Conservation (phyloP, 768 basidiomycete species). For the Piloderma croceum region DNA sequence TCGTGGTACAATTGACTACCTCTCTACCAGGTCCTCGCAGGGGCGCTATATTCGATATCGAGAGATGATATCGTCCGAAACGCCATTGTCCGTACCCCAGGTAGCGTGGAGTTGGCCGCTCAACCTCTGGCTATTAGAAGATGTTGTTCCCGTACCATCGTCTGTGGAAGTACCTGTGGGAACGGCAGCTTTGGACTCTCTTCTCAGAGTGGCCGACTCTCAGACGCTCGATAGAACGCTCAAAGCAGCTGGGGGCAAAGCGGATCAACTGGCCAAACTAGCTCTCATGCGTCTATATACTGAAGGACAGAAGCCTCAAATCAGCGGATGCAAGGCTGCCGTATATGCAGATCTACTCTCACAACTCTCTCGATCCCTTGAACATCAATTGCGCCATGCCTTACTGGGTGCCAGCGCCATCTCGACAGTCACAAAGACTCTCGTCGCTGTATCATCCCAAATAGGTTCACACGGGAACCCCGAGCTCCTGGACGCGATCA, state of each 20-base stretch:
- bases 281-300: constrained; percentile 23
- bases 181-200: constrained; percentile 26
- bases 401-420: constrained; percentile 29
- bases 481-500: constrained; percentile 21
- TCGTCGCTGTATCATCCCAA: constrained; percentile 21
- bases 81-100: constrained; percentile 26
- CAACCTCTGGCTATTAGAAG: constrained; percentile 30
- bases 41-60: constrained; percentile 26
- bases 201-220: constrained; percentile 18
- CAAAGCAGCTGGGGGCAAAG: constrained; percentile 20
- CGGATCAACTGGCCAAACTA: constrained; percentile 24
- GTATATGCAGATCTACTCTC: constrained; percentile 29
- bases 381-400: constrained; percentile 28
- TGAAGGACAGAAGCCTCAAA: constrained; percentile 14
- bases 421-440: constrained; percentile 23
- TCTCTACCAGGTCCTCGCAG: too few relatives aligned
- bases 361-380: constrained; percentile 22
- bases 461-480: constrained; percentile 15
- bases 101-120: constrained; percentile 30
- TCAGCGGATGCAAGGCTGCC: constrained; percentile 15
- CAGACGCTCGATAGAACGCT: constrained; percentile 26
- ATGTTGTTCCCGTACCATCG: constrained; percentile 16
- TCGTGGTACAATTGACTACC: too few relatives aligned
- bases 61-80: constrained; percentile 23
- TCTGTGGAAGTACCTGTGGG: constrained; percentile 20